Evolutionary conservation across 306 rosid genomes (phyloP).

Genomic region (Rosa chinensis): DNA sequence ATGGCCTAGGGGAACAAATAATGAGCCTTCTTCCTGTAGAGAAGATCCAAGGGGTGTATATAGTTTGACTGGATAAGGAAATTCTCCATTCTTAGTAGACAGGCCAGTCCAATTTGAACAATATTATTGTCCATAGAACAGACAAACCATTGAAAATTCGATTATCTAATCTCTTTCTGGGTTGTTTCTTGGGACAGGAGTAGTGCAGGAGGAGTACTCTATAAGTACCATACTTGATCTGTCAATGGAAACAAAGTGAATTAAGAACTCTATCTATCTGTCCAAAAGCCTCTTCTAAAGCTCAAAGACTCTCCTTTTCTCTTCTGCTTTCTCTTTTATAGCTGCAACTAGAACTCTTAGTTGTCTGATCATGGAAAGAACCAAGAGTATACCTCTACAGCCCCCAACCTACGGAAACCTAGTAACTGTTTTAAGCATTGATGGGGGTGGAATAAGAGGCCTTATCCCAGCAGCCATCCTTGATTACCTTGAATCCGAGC

Average conservation of each 20-base stretch:
- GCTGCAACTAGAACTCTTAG: neutral
- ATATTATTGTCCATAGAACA: neutral
- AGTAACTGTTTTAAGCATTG: constrained; percentile 70
- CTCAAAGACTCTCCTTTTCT: neutral
- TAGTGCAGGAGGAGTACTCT: neutral
- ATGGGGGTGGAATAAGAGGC: constrained; percentile 86
- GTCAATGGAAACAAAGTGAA: neutral
- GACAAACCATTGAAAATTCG: neutral
- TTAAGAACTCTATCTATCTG: constrained; percentile 1
- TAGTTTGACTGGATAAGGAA: neutral
- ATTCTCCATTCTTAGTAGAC: neutral
- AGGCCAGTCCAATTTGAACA: constrained; percentile 1
- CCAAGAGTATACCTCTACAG: constrained; percentile 30
- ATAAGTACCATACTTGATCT: constrained; percentile 12
- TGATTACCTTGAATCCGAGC: constrained; percentile 57
- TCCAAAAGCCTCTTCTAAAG: neutral
- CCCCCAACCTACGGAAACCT: constrained; percentile 63
- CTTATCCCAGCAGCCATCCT: constrained; percentile 66
- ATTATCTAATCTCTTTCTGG: neutral
- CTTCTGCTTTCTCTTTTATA: neutral
- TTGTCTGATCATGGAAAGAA: constrained; percentile 21
- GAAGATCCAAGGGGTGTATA: neutral
- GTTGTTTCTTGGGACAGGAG: neutral
- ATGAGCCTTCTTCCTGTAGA: neutral
- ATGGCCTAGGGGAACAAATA: neutral